These are phyloP conservation scores for Colletotrichum tropicale DNA, from an alignment of 2,329 filamentous ascomycete species.

Conservation along the genomic window DNA sequence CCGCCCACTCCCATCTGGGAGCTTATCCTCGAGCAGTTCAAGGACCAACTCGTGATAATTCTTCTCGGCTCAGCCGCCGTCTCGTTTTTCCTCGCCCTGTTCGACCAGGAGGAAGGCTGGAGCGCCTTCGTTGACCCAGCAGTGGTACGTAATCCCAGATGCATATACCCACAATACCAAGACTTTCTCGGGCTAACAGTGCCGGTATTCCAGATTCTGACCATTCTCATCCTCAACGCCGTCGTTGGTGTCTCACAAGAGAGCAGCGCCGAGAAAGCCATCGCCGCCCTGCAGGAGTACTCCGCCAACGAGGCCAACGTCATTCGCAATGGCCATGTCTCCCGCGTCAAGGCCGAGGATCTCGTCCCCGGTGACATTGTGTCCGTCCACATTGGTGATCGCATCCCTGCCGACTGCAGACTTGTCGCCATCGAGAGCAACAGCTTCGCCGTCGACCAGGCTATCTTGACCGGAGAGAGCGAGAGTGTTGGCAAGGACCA, in stretches of 20 bases:
- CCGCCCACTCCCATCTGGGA: conserved; percentile 96
- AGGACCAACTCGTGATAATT: conserved; percentile 97
- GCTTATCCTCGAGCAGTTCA: conserved; percentile 97
- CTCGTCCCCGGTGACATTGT: conserved; percentile 94
- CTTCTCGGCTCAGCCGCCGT: conserved; percentile 90
- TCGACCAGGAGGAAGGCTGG: conserved; percentile 94
- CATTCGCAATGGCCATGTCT: conserved; percentile 80
- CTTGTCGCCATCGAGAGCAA: conserved; percentile 92
- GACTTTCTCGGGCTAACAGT: conserved; percentile 21
- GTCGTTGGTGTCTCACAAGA: conserved; percentile 98
- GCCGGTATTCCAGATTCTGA: conserved; percentile 73
- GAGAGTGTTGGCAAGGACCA: conserved; percentile 93
- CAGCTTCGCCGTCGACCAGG: conserved; percentile 95
- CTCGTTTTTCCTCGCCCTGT: conserved; percentile 90
- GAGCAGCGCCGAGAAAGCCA: conserved; percentile 97
- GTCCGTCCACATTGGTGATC: conserved; percentile 85
- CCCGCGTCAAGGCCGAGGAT: conserved; percentile 92
- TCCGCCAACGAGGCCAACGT: conserved; percentile 98
- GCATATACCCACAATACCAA: conserved; percentile 13
- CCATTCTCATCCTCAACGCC: conserved; percentile 94
- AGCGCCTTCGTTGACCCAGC: conserved; percentile 95
- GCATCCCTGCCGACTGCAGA: conserved; percentile 93
- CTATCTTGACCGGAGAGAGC: conserved; percentile 95
- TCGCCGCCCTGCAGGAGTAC: conserved; percentile 97
- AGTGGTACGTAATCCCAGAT: conserved; percentile 69